These are phyloP conservation scores for Cyclanthera cordifolia DNA, from an alignment of 306 rosid genomes.

Conservation along the genomic window DNA sequence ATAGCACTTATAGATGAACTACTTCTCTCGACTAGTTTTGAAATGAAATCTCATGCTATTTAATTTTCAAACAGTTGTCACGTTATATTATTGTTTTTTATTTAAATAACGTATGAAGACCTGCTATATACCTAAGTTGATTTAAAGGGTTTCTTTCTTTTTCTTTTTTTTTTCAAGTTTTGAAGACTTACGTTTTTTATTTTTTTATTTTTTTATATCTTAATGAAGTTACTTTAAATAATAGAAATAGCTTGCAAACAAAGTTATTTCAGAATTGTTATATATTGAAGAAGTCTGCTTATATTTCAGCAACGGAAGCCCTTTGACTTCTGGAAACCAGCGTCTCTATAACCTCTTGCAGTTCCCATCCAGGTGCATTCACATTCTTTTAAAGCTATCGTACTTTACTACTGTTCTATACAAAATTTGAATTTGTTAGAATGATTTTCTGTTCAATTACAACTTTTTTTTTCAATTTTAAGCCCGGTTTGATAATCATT, in stretches of 20 bases:
- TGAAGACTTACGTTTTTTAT: too few relatives aligned
- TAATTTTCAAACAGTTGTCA: too few relatives aligned
- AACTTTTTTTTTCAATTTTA: too few relatives aligned
- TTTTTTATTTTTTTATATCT: background rate
- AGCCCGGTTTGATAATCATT: too few relatives aligned
- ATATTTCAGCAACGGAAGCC: conserved; percentile 71
- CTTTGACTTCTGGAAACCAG: conserved; percentile 64
- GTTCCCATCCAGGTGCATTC: conserved; percentile 7
- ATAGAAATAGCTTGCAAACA: background rate
- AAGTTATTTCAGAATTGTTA: background rate
- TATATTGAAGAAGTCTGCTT: background rate
- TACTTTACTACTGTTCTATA: too few relatives aligned
- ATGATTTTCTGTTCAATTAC: background rate
- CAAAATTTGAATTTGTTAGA: background rate
- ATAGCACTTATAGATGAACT: too few relatives aligned
- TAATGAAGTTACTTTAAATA: background rate
- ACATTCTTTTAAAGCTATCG: background rate
- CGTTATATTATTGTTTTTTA: background rate
- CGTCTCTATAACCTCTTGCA: conserved; percentile 30
- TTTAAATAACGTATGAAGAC: background rate
- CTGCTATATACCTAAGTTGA: background rate
- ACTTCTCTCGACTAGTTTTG: too few relatives aligned
- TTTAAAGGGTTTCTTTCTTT: background rate
- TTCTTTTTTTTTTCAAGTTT: too few relatives aligned
- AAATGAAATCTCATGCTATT: too few relatives aligned